Base-by-base conservation (phyloP, 345 rosid species). In the Noccaea caerulescens region DNA sequence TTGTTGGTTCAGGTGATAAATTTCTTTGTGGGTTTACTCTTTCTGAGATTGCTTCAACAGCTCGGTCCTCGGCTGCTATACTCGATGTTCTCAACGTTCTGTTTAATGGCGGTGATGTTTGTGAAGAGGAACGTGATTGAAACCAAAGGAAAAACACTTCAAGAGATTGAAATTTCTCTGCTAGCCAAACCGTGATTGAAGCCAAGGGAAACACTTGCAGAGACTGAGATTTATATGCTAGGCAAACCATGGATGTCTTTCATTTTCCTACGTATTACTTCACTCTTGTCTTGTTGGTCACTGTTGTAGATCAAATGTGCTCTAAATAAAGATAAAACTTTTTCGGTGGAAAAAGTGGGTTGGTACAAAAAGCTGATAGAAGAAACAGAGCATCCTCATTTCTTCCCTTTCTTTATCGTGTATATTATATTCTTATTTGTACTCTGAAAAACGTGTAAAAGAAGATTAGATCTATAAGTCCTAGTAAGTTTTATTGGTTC, bases 141-240 rank as follows among this genome's bases (percentile, higher is more conserved):
- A 80, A 94, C 99, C 16, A 94, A 91, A 84, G 99, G 99, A 18
- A 94, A 88, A 75, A 86, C 99, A 30, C 99, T 91, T 68, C 97
- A 89, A 77, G 99, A 94, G 81, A 94, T 94, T 12, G 98, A 94
- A 87, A 89, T 94, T 45, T 91, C 99, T 33, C 93, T 94, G 72
- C 90, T 94, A 55, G 71, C 79, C 37, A 76, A 76, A 69, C 27
- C 18, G 18, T 16, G 27, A 25, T 25, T 25, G 27, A 25, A 25
- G 27, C 27, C 27, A 25, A 25, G 1, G 27, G 27, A 16, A 25
- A 25, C 27, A 25, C 27, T 25, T 1, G 3, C 3, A 25, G 27
- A 25, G 27, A 25, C 1, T 25, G 27, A 25, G 27, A 25, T 25
- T 25, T 25, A 25, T 25, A 0, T 25, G 27, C 27, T 25, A 25